Evolutionary conservation across 192 early-diverging fungal species (phyloP).

Genomic region (Umbelopsis ramanniana): DNA sequence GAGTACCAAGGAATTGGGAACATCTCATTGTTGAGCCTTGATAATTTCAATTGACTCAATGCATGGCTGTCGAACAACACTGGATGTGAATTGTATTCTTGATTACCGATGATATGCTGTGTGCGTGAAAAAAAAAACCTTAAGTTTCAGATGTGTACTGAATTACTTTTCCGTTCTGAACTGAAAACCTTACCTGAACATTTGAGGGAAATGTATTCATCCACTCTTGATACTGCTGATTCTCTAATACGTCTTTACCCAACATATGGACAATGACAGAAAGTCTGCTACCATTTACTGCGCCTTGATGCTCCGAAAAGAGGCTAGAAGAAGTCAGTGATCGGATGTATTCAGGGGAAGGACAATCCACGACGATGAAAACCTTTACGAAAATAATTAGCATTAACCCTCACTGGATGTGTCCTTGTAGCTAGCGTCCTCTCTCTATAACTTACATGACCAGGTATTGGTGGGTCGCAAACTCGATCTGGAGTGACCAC

Average conservation of each 20-base stretch:
- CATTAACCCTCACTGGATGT: background rate
- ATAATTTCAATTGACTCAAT: conserved; percentile 65
- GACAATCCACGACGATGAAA: conserved; percentile 75
- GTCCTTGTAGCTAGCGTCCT: background rate
- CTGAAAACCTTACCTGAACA: conserved; percentile 51
- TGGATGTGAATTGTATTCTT: conserved; percentile 65
- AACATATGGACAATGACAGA: conserved; percentile 71
- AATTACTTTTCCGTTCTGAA: background rate
- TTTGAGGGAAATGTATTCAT: conserved; percentile 69
- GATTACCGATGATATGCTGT: conserved; percentile 78
- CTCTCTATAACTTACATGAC: conserved; percentile 29
- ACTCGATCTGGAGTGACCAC: conserved; percentile 77
- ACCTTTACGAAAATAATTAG: conserved; percentile 33
- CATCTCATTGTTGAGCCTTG: conserved; percentile 61
- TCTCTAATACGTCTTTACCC: conserved; percentile 64
- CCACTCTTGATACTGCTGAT: conserved; percentile 73
- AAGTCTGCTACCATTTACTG: conserved; percentile 25
- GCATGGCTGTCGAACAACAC: conserved; percentile 72
- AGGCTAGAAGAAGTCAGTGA: conserved; percentile 45
- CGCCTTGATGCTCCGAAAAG: conserved; percentile 48
- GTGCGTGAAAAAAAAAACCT: background rate
- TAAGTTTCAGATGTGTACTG: background rate
- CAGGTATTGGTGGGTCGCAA: conserved; percentile 32
- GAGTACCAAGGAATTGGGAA: conserved; percentile 77
- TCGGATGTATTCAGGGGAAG: conserved; percentile 56